Evolutionary conservation across 768 basidiomycete species (phyloP).

Genomic region (Macrocybe gigantea): DNA sequence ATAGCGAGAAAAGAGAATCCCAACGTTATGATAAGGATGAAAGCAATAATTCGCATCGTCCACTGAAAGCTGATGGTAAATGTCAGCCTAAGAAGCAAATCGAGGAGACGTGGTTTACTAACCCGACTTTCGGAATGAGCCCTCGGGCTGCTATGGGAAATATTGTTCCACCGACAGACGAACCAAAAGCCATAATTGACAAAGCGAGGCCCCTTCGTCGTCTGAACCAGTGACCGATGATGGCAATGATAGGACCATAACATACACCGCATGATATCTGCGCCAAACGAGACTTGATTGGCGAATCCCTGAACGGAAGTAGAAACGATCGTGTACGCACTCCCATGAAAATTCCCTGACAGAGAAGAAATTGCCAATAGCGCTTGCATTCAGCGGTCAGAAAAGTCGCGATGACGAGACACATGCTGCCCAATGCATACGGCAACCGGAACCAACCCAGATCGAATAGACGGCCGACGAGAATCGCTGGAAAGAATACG

Average conservation of each 20-base stretch:
- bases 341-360: constrained; percentile 56
- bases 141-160: constrained; percentile 54
- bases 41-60: constrained; percentile 63
- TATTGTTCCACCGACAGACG: constrained; percentile 55
- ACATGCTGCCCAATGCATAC: constrained; percentile 32
- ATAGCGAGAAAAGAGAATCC: constrained; percentile 41
- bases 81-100: background rate
- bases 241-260: constrained; percentile 44
- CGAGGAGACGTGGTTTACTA: constrained; percentile 11
- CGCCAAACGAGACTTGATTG: no score
- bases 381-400: constrained; percentile 50
- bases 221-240: constrained; percentile 63
- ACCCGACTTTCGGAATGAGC: constrained; percentile 51
- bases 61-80: constrained; percentile 47
- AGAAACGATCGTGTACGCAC: constrained; percentile 23
- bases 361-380: constrained; percentile 66
- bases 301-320: background rate
- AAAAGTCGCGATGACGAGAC: constrained; percentile 45
- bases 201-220: constrained; percentile 46
- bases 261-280: constrained; percentile 17
- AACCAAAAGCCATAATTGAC: constrained; percentile 49
- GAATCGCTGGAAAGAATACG: constrained; percentile 41
- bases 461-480: constrained; percentile 56
- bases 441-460: constrained; percentile 50
- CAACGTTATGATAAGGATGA: constrained; percentile 45